Evolutionary conservation across 2,329 filamentous ascomycete genomes (phyloP).

Genomic region (Colletotrichum spinosum): DNA sequence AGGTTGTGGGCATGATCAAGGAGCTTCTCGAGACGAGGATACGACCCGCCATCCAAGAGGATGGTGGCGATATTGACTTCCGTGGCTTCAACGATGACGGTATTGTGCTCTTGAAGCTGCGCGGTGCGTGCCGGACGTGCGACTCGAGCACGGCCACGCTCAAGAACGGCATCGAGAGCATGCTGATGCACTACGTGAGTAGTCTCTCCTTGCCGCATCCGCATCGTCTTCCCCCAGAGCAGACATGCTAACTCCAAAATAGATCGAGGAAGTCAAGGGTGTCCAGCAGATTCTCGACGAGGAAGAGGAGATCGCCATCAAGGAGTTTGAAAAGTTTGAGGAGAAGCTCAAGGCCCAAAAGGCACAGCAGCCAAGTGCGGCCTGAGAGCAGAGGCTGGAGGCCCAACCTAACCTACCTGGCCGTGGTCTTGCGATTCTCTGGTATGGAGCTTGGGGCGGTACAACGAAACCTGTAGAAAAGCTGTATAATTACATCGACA

Average conservation of each 20-base stretch:
- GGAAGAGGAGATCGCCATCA: conserved; percentile 88
- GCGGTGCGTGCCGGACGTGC: conserved; percentile 94
- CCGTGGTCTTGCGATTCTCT: background rate
- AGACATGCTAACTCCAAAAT: conserved; percentile 45
- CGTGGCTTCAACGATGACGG: conserved; percentile 85
- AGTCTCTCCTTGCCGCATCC: background rate
- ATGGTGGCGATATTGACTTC: conserved; percentile 97
- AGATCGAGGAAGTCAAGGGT: conserved; percentile 96
- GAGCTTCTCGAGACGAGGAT: conserved; percentile 96
- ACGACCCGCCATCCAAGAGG: conserved; percentile 94
- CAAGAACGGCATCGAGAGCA: conserved; percentile 97
- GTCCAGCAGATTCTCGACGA: conserved; percentile 91
- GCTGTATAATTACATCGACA: conserved; percentile 26
- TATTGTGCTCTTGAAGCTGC: conserved; percentile 85
- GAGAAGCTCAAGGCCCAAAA: conserved; percentile 77
- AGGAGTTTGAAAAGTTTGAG: conserved; percentile 95
- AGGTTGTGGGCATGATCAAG: conserved; percentile 98
- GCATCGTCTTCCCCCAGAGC: background rate
- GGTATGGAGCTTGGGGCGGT: conserved; percentile 1
- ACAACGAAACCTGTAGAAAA: conserved; percentile 18
- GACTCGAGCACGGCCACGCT: conserved; percentile 97
- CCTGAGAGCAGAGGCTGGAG: background rate
- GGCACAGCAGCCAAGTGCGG: conserved; percentile 42
- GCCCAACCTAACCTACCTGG: background rate
- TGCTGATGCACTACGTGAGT: conserved; percentile 96